Evolutionary conservation across 2,329 filamentous ascomycete genomes (phyloP), one percentile per base, ranked within the genome.

Genomic region (Metarhizium sp.): DNA sequence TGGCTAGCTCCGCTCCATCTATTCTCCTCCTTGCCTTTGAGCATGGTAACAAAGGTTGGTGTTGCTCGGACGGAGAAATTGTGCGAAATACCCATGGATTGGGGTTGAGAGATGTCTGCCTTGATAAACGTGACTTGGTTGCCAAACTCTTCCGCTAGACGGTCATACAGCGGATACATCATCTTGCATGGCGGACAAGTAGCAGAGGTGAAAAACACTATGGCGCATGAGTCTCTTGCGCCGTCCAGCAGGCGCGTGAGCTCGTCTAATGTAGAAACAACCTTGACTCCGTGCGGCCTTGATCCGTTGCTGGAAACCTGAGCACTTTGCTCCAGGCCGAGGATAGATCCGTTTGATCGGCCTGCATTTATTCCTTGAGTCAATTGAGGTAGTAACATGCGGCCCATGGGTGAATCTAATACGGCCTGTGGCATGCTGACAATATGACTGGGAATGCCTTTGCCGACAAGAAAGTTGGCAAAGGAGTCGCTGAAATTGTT

Each of bases 401-500:
- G 85, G 1, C 94, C 94, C 65, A 96, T 87, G 0, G 90, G 90
- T 0, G 90, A 94, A 57, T 88, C 84, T 13, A 97, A 78, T 8
- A 97, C 92, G 1, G 86, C 87, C 64, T 91, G 80, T 0, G 92
- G 92, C 67, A 97, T 85, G 61, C 86, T 90, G 34, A 83, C 81
- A 61, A 99, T 97, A 63, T 95, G 85, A 1, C 85, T 80, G 0
- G 94, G 94, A 57, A 97, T 97, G 2, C 90, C 88, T 62, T 85
- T 88, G 25, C 94, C 92, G 1, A 96, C 76, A 0, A 97, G 76
- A 60, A 97, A 97, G 70, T 89, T 94, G 59, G 90, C 78, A 61
- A 97, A 86, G 58, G 96, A 91, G 66, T 97, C 92, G 3, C 88
- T 90, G 71, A 97, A 99, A 70, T 96, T 96, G 74, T 97, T 99